Evolutionary conservation across 495 filamentous ascomycete genomes (phyloP).

Genomic region (Penicillium steckii): DNA sequence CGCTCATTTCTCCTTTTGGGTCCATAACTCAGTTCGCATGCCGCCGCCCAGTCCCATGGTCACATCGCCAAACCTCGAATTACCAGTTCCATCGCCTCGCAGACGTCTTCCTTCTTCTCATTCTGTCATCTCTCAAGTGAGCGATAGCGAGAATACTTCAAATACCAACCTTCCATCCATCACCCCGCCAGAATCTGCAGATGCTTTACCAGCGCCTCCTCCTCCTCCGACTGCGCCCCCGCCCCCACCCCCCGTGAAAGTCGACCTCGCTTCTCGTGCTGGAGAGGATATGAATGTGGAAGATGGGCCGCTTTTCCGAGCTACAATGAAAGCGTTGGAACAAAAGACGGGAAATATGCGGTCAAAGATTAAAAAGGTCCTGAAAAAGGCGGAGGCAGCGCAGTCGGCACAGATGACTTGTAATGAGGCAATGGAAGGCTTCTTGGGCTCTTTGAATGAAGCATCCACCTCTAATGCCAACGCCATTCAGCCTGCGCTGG

Average conservation of each 20-base stretch:
- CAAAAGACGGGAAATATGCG: conserved; percentile 97
- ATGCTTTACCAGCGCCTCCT: conserved; percentile 44
- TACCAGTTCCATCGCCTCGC: conserved; percentile 71
- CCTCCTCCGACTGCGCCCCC: conserved; percentile 36
- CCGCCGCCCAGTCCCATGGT: conserved; percentile 40
- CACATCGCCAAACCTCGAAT: conserved; percentile 66
- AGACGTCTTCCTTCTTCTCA: conserved; percentile 79
- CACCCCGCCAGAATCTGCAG: conserved; percentile 56
- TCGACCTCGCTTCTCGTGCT: conserved; percentile 83
- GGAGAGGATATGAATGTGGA: conserved; percentile 87
- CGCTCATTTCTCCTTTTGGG: conserved; percentile 92
- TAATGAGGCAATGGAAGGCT: conserved; percentile 78
- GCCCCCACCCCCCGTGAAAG: conserved; percentile 63
- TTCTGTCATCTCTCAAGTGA: conserved; percentile 74
- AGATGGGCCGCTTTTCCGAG: conserved; percentile 93
- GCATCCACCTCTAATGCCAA: conserved; percentile 89
- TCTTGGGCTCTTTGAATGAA: conserved; percentile 86
- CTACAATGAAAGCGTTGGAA: conserved; percentile 94
- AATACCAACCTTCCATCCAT: conserved; percentile 58
- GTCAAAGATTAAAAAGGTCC: conserved; percentile 88
- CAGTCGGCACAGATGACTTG: conserved; percentile 74
- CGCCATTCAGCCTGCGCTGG: conserved; percentile 90
- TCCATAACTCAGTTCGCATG: conserved; percentile 65
- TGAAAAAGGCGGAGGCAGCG: conserved; percentile 86
- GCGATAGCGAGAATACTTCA: conserved; percentile 53